Conservation (phyloP, 2,329 filamentous ascomycete genomes). For the Claviceps citrina region DNA sequence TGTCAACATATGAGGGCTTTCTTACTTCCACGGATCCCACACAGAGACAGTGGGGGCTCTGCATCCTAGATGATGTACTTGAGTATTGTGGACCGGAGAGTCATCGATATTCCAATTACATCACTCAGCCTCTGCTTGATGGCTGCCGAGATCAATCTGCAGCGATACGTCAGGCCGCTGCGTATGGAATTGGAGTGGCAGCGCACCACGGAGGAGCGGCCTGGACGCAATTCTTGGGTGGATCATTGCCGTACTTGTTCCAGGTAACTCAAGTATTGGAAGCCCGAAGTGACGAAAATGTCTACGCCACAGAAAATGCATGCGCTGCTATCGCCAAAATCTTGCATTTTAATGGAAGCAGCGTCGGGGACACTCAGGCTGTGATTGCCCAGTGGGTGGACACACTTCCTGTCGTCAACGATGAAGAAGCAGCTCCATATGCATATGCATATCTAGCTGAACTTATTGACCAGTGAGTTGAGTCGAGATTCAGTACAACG, state of each 20-base stretch:
- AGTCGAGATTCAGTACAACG: background rate
- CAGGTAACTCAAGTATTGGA: slow-evolving; percentile 68
- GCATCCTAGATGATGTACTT: slow-evolving; percentile 94
- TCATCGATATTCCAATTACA: slow-evolving; percentile 71
- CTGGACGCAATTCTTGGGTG: slow-evolving; percentile 78
- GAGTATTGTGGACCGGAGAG: slow-evolving; percentile 90
- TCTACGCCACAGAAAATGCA: slow-evolving; percentile 94
- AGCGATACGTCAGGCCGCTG: slow-evolving; percentile 86
- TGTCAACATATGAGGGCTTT: slow-evolving; percentile 74
- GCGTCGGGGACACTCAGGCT: slow-evolving; percentile 60
- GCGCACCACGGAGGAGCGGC: slow-evolving; percentile 77
- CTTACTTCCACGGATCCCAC: slow-evolving; percentile 69
- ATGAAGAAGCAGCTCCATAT: slow-evolving; percentile 93
- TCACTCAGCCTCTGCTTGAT: slow-evolving; percentile 71
- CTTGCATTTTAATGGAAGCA: slow-evolving; percentile 69
- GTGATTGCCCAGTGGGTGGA: slow-evolving; percentile 77
- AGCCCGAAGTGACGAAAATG: slow-evolving; percentile 77
- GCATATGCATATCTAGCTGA: slow-evolving; percentile 85
- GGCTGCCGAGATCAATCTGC: slow-evolving; percentile 77
- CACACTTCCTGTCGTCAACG: slow-evolving; percentile 80
- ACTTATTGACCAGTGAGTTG: slow-evolving; percentile 84
- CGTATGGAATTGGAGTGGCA: slow-evolving; percentile 89
- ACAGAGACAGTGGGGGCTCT: slow-evolving; percentile 95
- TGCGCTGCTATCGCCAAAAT: slow-evolving; percentile 96
- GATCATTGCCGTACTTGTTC: slow-evolving; percentile 68